These are phyloP conservation scores for Pichia sp. DNA, from an alignment of 1,139 yeast genomes.

Conservation along the genomic window DNA sequence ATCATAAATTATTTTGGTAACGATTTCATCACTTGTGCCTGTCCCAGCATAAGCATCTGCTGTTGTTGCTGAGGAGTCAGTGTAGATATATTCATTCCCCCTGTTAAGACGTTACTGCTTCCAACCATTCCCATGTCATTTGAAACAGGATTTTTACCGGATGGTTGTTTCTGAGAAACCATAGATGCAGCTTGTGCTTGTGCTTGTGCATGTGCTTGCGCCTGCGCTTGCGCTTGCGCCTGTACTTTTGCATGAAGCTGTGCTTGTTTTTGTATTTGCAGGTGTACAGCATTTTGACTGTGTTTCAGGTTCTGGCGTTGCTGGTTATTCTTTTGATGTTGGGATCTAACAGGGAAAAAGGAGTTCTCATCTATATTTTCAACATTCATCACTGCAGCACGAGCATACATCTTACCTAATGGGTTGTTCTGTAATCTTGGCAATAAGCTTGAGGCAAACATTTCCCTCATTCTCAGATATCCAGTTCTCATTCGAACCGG, in stretches of 20 bases:
- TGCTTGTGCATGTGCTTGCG: constrained; percentile 1
- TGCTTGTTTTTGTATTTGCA: constrained; percentile 17
- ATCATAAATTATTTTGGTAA: background rate
- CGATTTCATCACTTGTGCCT: constrained; percentile 7
- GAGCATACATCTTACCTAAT: constrained; percentile 69
- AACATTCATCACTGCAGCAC: constrained; percentile 69
- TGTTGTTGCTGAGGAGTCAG: constrained; percentile 21
- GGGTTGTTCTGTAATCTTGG: constrained; percentile 39
- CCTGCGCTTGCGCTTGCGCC: constrained; percentile 3
- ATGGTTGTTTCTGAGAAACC: background rate
- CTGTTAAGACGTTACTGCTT: background rate
- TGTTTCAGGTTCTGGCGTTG: constrained; percentile 15
- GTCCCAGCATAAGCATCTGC: constrained; percentile 14
- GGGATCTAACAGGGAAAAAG: constrained; percentile 61
- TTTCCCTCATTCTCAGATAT: constrained; percentile 77
- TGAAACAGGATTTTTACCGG: background rate
- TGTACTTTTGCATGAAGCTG: constrained; percentile 7
- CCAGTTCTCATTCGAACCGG: constrained; percentile 68
- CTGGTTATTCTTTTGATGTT: constrained; percentile 29
- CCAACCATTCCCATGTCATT: background rate
- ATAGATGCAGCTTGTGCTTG: background rate
- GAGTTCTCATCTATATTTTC: constrained; percentile 52
- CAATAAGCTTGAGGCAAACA: constrained; percentile 62
- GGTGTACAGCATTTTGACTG: constrained; percentile 15
- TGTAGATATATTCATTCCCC: constrained; percentile 7